Base-by-base conservation (phyloP, 164 flowering plant genomes). In the Paratinospora sagittata region DNA sequence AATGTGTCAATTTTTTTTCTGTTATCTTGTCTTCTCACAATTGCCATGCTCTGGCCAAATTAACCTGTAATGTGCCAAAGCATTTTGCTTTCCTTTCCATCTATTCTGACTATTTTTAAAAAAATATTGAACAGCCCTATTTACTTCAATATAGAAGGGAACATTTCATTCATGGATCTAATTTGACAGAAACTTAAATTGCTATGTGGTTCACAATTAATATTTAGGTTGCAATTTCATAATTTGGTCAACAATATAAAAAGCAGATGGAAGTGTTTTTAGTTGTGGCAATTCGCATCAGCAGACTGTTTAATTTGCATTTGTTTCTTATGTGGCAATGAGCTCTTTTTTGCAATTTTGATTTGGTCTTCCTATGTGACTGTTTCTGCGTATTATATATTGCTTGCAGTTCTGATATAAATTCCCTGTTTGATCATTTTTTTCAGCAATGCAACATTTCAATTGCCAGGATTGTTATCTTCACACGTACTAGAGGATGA, bases 401-500 rank as follows among this genome's bases (percentile, higher is more conserved):
- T n/a, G n/a, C n/a, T 74, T 24, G 8, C 52, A 33, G 5, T 10
- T 71, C 57, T 71, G 47, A 76, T 70, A n/a, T 43, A 36, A 49
- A 41, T 63, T 60, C 60, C 39, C 65, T 60, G 23, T 43, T 76
- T 66, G 14, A 12, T 9, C n/a, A 21, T 49, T 13, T 73, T 61
- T 73, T 64, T 49, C 90, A 95, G 99, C 82, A 95, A 95, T 85
- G 92, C 97, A 60, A 89, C 94, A 69, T 89, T 91, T 83, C 91
- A 91, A 82, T 80, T 95, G 87, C 91, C 97, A 77, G 97, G 99
- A 6, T 82, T 95, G 78, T 74, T 92, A 52, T 70, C 90, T 67
- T 82, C 93, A 66, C 85, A 78, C 77, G 81, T 82, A 14, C 90
- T 95, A 79, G 93, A 88, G 30, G 96, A 92, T 63, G 93, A 91